Percentiles rank a stretch among this genome's conserved stretches.
Conservation (phyloP, 1,284 basidiomycete species). For the Rhizoctonia solani region DNA sequence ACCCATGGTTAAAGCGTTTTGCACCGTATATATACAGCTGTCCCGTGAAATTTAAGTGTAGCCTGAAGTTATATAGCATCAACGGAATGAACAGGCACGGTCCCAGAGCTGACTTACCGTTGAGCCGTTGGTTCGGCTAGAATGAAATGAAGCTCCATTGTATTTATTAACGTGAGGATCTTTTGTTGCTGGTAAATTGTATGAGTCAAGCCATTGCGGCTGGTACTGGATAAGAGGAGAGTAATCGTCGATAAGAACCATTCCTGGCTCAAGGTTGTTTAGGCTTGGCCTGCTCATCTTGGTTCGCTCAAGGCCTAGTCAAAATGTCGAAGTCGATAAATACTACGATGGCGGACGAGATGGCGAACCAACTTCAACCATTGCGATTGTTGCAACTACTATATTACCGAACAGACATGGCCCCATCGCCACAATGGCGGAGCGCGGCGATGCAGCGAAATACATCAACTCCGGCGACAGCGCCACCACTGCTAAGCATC, state of each 20-base stretch:
- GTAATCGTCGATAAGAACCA: background rate
- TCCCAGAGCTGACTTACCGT: background rate
- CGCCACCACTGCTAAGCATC: no score
- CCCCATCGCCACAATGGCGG: no score
- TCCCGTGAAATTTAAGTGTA: background rate
- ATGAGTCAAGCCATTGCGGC: slow-evolving; percentile 1
- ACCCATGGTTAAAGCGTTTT: slow-evolving; percentile 9
- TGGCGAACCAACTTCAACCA: no score
- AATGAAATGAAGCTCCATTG: background rate
- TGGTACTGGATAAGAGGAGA: background rate
- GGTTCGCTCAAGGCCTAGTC: no score
- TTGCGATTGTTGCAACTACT: no score
- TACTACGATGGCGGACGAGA: no score
- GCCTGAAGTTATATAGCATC: background rate
- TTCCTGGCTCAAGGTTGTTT: no score
- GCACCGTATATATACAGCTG: slow-evolving; percentile 8
- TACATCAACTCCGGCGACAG: no score
- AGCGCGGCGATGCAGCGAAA: no score
- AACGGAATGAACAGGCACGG: background rate
- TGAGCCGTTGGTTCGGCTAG: background rate
- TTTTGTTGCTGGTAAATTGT: background rate
- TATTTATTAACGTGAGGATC: slow-evolving; percentile 1
- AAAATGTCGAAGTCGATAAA: no score
- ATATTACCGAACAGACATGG: no score
- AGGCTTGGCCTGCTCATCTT: no score